A percentile compares a stretch with the other conserved stretches of the same genome.
Conservation (phyloP, 352 stramenopile genomes). For the Phytophthora citrophthora region DNA sequence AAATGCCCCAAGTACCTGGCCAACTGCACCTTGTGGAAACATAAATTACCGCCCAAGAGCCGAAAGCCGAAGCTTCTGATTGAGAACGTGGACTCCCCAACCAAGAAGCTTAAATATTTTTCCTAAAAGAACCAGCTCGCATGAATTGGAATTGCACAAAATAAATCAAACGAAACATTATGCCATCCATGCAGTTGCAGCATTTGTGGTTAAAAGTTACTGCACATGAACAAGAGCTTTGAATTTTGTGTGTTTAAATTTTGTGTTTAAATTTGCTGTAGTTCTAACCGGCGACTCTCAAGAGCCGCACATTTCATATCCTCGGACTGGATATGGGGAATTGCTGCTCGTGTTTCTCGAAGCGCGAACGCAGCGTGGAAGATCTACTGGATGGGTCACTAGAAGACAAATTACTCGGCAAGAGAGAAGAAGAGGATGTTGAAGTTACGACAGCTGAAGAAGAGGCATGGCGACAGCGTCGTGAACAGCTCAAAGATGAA, state of each 20-base stretch:
- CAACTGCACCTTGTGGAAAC: slow-evolving; percentile 89
- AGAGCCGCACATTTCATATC: slow-evolving; percentile 28
- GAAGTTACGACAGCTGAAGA: slow-evolving; percentile 33
- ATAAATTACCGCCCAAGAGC: slow-evolving; percentile 87
- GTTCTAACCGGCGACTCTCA: slow-evolving; percentile 12
- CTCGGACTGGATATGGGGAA: slow-evolving; percentile 29
- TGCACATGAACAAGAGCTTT: not conserved
- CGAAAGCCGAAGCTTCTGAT: slow-evolving; percentile 70
- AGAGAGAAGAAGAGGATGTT: slow-evolving; percentile 29
- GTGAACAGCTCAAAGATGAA: slow-evolving; percentile 34
- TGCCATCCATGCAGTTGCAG: too few relatives aligned
- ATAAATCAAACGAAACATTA: slow-evolving; percentile 6
- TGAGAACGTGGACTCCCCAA: slow-evolving; percentile 82
- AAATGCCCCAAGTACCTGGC: slow-evolving; percentile 89
- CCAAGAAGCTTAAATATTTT: slow-evolving; percentile 87
- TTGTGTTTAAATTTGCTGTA: not conserved
- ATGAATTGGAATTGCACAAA: not conserved
- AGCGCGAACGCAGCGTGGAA: slow-evolving; percentile 43
- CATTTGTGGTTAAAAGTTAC: too few relatives aligned
- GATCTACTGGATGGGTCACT: slow-evolving; percentile 48
- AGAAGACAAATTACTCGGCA: slow-evolving; percentile 62
- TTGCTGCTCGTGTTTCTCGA: slow-evolving; percentile 51
- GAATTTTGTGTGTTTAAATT: not conserved
- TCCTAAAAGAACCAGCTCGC: slow-evolving; percentile 35
- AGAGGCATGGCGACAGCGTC: slow-evolving; percentile 38